phyloP scores from a whole-genome alignment of 2,329 filamentous ascomycete species.

The Colletotrichum sp. region DNA sequence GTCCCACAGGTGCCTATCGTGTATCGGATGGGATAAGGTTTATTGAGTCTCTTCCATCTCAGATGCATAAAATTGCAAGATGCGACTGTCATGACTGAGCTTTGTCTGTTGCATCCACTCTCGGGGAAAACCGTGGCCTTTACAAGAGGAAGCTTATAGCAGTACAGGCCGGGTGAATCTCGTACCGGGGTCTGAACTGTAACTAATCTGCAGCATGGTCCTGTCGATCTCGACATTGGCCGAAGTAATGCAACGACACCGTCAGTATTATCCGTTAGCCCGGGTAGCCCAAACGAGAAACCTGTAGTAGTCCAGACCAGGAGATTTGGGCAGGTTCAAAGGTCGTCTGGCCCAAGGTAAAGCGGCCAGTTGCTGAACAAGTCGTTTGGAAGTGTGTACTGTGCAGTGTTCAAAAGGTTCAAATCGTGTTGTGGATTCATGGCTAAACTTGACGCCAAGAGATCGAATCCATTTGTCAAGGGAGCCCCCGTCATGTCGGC shows the following conservation, averaged over 20 bases:
- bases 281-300: not conserved
- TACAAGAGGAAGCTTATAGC: too few relatives aligned
- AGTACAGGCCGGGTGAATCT: too few relatives aligned
- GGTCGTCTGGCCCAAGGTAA: not conserved
- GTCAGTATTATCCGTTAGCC: not conserved
- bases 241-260: not conserved
- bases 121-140: too few relatives aligned
- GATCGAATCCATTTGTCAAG: not conserved
- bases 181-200: too few relatives aligned
- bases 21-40: not conserved
- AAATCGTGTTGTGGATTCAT: not conserved
- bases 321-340: not conserved
- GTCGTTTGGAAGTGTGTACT: not conserved
- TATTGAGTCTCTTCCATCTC: too few relatives aligned
- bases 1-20: too few relatives aligned
- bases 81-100: too few relatives aligned
- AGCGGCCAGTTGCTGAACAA: not conserved
- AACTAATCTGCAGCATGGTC: accelerated
- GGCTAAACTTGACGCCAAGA: not conserved
- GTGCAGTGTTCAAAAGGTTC: not conserved
- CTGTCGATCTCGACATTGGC: accelerated
- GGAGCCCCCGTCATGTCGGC: too few relatives aligned
- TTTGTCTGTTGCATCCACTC: too few relatives aligned
- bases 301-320: accelerated
- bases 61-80: too few relatives aligned